Evolutionary conservation across 2,329 filamentous ascomycete species (phyloP).

Genomic region (Lecanicillium sp.): DNA sequence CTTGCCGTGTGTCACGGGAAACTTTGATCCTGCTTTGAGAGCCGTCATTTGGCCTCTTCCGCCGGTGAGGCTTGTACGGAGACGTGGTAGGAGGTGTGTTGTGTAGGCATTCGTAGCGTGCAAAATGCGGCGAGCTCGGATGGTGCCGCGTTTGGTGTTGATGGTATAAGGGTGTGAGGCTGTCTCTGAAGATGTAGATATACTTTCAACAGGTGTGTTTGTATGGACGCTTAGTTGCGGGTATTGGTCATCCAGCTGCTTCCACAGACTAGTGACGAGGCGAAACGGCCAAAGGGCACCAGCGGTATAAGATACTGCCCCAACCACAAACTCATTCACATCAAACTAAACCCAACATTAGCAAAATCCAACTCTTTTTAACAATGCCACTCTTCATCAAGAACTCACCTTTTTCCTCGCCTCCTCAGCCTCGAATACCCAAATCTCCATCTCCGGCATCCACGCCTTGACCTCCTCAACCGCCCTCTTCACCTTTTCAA

Average conservation of each 20-base stretch:
- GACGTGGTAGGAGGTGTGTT: conserved; percentile 39
- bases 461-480: conserved; percentile 25
- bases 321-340: conserved; percentile 22
- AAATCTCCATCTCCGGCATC: conserved; percentile 31
- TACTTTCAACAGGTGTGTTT: conserved; percentile 25
- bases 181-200: conserved; percentile 12
- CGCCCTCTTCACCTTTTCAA: conserved; percentile 21
- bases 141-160: conserved; percentile 32
- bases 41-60: conserved; percentile 41
- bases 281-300: conserved; percentile 44
- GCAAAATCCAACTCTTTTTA: neutral
- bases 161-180: conserved; percentile 29
- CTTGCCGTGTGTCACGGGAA: conserved; percentile 22
- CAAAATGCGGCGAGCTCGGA: conserved; percentile 41
- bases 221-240: conserved; percentile 28
- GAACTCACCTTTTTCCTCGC: conserved; percentile 21
- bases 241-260: conserved; percentile 27
- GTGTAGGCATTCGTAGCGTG: conserved; percentile 51
- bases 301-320: conserved; percentile 35
- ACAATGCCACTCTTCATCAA: neutral
- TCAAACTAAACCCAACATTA: conserved; percentile 21
- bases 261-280: conserved; percentile 38
- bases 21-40: conserved; percentile 30
- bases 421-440: conserved; percentile 24
- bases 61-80: conserved; percentile 36